Evolutionary conservation across 2,329 filamentous ascomycete genomes (phyloP), one percentile per base, ranked within the genome.

Genomic region (Colletotrichum sp.): DNA sequence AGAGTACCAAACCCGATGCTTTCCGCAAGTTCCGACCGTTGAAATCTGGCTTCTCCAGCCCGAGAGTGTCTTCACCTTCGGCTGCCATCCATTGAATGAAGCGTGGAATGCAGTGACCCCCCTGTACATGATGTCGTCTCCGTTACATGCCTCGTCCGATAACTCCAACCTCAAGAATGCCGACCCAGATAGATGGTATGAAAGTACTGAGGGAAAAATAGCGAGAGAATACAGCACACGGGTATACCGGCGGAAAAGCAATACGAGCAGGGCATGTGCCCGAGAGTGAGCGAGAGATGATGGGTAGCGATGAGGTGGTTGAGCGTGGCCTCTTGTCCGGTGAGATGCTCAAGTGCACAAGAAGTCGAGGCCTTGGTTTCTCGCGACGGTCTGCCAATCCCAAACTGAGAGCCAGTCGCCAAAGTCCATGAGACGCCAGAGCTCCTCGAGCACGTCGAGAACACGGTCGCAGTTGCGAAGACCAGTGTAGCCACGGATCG

Each of bases 351-450:
- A 86, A 28, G 84, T 82, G 80, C 89, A 90, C 4, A 91, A 84
- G 78, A 92, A 92, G 81, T 92, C 89, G 43, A 92, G 85, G 0
- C 85, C 86, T 82, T 92, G 87, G 9, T 84, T 79, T 69, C 85
- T 83, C 2, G 91, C 90, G 32, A 92, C 86, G 5, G 85, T 84
- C 76, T 92, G 91, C 91, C 91, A 93, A 80, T 93, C 92, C 92
- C 92, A 93, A 9, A 90, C 90, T 21, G 86, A 86, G 30, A 85
- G 78, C 88, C 90, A 92, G 65, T 92, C 89, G 24, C 88, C 90
- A 12, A 82, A 81, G 30, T 89, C 89, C 90, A 93, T 92, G 26
- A 90, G 84, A 26, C 85, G 82, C 91, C 91, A 93, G 4, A 93
- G 85, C 78, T 90, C 88, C 77, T 91, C 89, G 14, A 93, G 85